phyloP scores from a whole-genome alignment of 805 yeast species.

The Komagataella populi region DNA sequence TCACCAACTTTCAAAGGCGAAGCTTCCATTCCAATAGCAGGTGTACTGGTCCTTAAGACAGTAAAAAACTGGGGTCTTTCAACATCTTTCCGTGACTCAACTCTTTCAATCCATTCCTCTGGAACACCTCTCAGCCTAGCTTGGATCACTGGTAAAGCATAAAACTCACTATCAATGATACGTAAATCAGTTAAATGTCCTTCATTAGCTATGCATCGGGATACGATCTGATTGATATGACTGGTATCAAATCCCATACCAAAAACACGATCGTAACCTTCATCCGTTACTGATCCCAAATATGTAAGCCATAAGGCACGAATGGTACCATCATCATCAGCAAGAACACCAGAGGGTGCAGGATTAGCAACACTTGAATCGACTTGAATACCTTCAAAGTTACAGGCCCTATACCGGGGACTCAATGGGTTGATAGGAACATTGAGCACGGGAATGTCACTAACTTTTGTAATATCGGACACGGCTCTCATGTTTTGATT shows the following conservation, averaged over 20 bases:
- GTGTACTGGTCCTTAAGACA: conserved; percentile 45
- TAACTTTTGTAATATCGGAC: conserved; percentile 60
- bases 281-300: conserved; percentile 58
- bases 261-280: conserved; percentile 45
- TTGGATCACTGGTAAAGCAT: conserved; percentile 49
- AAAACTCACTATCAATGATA: conserved; percentile 71
- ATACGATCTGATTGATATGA: conserved; percentile 45
- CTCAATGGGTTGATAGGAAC: conserved; percentile 53
- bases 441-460: conserved; percentile 63
- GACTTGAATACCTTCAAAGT: conserved; percentile 61
- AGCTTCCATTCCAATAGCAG: conserved; percentile 13
- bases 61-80: conserved; percentile 64
- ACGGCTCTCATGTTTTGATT: conserved; percentile 58
- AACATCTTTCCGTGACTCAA: conserved; percentile 30
- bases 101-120: conserved; percentile 61
- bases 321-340: conserved; percentile 65
- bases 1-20: conserved; percentile 49
- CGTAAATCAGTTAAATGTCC: conserved; percentile 35
- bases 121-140: conserved; percentile 85
- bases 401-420: conserved; percentile 80
- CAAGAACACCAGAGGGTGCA: conserved; percentile 69
- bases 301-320: conserved; percentile 80
- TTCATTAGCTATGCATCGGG: conserved; percentile 31
- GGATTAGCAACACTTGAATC: conserved; percentile 63
- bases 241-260: conserved; percentile 69